phyloP scores from a whole-genome alignment of 106 monocot genomes.

The Gastrodia elata region DNA sequence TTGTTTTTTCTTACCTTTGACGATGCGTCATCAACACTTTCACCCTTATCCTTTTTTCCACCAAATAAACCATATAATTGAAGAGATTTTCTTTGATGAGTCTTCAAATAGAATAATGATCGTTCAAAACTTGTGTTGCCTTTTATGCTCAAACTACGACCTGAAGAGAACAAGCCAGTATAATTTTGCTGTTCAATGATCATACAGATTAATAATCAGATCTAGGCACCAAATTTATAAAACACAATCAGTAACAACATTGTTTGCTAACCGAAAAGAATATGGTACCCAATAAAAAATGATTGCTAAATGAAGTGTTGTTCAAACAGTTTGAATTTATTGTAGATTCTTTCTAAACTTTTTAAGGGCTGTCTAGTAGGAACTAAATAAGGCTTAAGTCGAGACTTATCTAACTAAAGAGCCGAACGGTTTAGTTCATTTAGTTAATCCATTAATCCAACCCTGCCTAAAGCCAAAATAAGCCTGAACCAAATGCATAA shows the following conservation, averaged over 20 bases:
- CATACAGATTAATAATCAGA: neutral
- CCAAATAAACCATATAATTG: slow-evolving; percentile 75
- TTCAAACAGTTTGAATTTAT: neutral
- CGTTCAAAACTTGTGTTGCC: slow-evolving; percentile 1
- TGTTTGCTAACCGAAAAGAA: neutral
- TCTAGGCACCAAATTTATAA: neutral
- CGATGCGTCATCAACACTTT: slow-evolving; percentile 45
- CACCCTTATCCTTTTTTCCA: slow-evolving; percentile 81
- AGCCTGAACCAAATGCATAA: too few species aligned
- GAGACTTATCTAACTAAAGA: too few species aligned
- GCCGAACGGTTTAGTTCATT: too few species aligned
- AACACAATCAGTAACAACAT: neutral
- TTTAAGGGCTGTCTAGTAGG: too few species aligned
- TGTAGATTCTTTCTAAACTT: neutral
- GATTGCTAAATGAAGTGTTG: neutral
- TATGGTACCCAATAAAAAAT: neutral
- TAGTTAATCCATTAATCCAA: too few species aligned
- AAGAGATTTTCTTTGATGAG: slow-evolving; percentile 26
- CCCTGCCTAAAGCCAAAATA: too few species aligned
- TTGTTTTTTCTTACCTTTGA: slow-evolving; percentile 51
- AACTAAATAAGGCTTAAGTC: too few species aligned
- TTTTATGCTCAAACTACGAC: slow-evolving; percentile 13
- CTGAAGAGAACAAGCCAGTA: slow-evolving; percentile 18
- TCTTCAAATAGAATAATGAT: slow-evolving; percentile 24
- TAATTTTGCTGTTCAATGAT: neutral